These are phyloP conservation scores for Reutealis trisperma DNA, from an alignment of 345 rosid species.

Conservation along the genomic window DNA sequence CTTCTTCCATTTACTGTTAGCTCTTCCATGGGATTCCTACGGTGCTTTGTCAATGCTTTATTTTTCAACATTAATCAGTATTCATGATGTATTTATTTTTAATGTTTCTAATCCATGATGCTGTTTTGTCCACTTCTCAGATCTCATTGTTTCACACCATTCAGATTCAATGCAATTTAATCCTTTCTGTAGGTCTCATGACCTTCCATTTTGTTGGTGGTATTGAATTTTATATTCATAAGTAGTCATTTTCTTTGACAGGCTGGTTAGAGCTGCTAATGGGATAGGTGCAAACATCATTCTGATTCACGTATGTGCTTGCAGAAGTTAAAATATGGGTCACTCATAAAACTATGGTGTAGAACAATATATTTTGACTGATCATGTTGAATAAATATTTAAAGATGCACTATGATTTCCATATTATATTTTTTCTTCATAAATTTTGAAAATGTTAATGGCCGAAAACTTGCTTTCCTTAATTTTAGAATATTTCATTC, in stretches of 20 bases:
- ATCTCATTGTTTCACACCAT: not conserved
- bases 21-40: no score
- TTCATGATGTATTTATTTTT: no score
- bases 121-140: not conserved
- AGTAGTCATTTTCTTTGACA: slow-evolving; percentile 20
- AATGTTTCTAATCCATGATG: not conserved
- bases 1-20: no score
- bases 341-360: not conserved
- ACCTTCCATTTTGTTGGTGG: not conserved
- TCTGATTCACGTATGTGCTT: slow-evolving; percentile 73
- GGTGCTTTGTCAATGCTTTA: no score
- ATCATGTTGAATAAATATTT: not conserved
- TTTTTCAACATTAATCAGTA: no score
- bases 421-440: no score
- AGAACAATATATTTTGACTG: not conserved
- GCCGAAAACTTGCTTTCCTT: not conserved
- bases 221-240: slow-evolving; percentile 1
- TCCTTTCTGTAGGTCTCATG: not conserved
- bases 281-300: slow-evolving; percentile 74
- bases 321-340: not conserved
- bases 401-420: not conserved
- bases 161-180: not conserved
- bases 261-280: slow-evolving; percentile 74
- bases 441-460: not conserved
- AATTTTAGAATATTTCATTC: not conserved